Base-by-base conservation (phyloP, 495 filamentous ascomycete genomes). In the Daldinia loculata region DNA sequence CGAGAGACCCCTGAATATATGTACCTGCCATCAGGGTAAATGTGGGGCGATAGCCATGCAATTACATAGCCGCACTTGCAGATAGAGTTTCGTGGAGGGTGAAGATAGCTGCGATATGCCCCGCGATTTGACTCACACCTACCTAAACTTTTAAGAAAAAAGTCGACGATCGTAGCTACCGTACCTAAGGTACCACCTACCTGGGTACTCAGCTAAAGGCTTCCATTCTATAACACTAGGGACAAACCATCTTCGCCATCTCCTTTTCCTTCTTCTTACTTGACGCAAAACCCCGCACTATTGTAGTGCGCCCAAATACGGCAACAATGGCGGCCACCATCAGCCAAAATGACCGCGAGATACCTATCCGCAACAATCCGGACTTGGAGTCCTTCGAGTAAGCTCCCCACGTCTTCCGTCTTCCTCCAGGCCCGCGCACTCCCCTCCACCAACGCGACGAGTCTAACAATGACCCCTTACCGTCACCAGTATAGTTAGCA, bases 401-500 rank as follows among this genome's bases (percentile, higher is more conserved):
- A 66, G 73, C 38, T 50, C 15, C 50, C 38, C 15, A 15, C 15
- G 6, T 17, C 61, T 55, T 29, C 7, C 15, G 11, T 17, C 62
- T 56, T 39, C 7, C 15, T 30, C 17, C 15, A 5, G 15, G 24
- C 27, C 12, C 22, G 11, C 29, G 3, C 22, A 6, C 4, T 15
- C 15, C 3, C 32, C 32, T 34, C 32, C 9, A 34, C 32, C 32
- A 34, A 34, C 0, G 8, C 32, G 12, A 51, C 17, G 8, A 27
- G 8, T 22, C 14, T 53, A 34, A 65, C 24, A 30, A 29, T 9
- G 8, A 45, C 12, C 26, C 26, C 71, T 68, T 53, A 64, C 56
- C 17, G 4, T 36, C 8, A n/a, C 22, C 43, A 87, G 85, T 74
- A 88, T 89, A 61, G 85, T 89, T 62, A 76, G 76, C 61, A 82